Conservation (phyloP, 257 asterid species). For the Solanum sitiens region DNA sequence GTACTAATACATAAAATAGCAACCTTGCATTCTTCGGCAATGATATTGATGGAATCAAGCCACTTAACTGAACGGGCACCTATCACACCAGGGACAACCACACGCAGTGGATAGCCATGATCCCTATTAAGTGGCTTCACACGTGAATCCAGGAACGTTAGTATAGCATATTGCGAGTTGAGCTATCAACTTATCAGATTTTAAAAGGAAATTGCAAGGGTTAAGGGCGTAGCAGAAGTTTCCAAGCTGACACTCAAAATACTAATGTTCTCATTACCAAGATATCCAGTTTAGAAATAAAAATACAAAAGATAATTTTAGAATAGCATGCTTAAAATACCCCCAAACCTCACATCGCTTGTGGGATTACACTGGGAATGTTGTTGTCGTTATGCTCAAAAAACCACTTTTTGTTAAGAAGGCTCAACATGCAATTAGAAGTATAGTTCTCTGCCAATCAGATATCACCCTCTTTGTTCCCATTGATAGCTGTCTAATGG, state of each 20-base stretch:
- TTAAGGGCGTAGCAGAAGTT: not conserved
- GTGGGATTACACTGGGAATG: not conserved
- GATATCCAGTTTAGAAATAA: not conserved
- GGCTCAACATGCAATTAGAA: not conserved
- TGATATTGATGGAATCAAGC: conserved; percentile 81
- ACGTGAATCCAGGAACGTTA: not conserved
- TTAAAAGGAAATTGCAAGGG: not conserved
- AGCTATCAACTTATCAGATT: not conserved
- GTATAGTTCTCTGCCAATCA: not conserved
- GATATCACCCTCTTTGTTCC: not conserved
- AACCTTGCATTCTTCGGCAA: conserved; percentile 88
- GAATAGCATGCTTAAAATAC: not conserved
- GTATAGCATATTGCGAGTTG: not conserved
- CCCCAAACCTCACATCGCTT: not conserved
- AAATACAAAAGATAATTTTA: not conserved
- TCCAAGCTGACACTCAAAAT: not conserved
- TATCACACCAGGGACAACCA: conserved; percentile 94
- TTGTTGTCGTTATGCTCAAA: not conserved
- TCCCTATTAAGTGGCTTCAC: conserved; percentile 82
- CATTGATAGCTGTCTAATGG: not conserved
- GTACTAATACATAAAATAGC: not conserved
- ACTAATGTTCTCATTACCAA: not conserved
- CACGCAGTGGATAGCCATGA: conserved; percentile 96
- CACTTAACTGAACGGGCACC: conserved; percentile 99
- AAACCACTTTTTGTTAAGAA: not conserved